Conservation (phyloP, 176 grass and related monocot species). For the Aegilops longissima region DNA sequence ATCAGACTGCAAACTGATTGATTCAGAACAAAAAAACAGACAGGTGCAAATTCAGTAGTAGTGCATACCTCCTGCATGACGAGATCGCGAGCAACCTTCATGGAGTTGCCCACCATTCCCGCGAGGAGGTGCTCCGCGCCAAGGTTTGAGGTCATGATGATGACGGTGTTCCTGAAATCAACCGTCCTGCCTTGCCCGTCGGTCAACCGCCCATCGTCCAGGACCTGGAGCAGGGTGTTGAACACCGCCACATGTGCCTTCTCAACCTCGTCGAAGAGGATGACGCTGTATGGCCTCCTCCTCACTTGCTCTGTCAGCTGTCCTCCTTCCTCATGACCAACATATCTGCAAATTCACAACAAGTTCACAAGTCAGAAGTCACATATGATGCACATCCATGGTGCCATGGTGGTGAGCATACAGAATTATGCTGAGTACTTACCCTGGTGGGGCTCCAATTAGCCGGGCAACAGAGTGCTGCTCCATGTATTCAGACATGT, state of each 20-base stretch:
- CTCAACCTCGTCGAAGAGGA: constrained; percentile 94
- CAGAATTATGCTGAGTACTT: neutral
- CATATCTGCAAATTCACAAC: constrained; percentile 44
- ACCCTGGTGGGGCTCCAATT: constrained; percentile 90
- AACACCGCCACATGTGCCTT: constrained; percentile 87
- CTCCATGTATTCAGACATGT: constrained; percentile 98
- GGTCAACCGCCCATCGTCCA: constrained; percentile 82
- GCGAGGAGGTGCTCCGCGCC: constrained; percentile 86
- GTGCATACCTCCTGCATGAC: constrained; percentile 71
- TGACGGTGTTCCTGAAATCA: constrained; percentile 89
- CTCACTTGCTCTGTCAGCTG: constrained; percentile 85
- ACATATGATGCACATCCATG: neutral
- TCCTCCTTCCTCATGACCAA: constrained; percentile 94
- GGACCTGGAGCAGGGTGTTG: constrained; percentile 94
- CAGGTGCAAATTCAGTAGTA: neutral
- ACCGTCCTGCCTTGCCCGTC: constrained; percentile 89
- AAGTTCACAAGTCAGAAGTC: neutral
- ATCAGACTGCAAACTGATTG: neutral
- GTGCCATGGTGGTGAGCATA: neutral
- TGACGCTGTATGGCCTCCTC: constrained; percentile 76
- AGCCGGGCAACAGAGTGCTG: constrained; percentile 80
- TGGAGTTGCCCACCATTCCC: constrained; percentile 70
- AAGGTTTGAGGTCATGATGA: constrained; percentile 96
- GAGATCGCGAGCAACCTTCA: constrained; percentile 72
- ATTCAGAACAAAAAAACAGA: neutral